A percentile compares a stretch with the other conserved stretches of the same genome.
These are phyloP conservation scores for Salinomyces thailandicus DNA, from an alignment of 2,329 filamentous ascomycete species.

Conservation along the genomic window DNA sequence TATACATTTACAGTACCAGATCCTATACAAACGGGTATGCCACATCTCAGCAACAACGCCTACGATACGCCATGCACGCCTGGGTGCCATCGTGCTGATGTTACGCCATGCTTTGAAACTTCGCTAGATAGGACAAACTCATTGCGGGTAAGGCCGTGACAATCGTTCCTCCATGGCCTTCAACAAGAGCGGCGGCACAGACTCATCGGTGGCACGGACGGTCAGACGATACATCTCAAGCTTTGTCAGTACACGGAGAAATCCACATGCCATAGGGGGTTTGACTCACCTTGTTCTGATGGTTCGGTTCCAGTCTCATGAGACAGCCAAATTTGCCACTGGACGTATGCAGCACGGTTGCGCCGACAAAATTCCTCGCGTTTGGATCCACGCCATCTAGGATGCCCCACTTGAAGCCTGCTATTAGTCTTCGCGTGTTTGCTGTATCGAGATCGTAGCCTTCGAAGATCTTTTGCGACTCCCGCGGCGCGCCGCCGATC, in stretches of 20 bases:
- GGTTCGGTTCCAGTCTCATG: slow-evolving; percentile 89
- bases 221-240: slow-evolving; percentile 87
- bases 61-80: too few relatives aligned
- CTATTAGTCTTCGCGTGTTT: slow-evolving; percentile 62
- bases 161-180: slow-evolving; percentile 82
- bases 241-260: not conserved
- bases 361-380: slow-evolving; percentile 83
- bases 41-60: too few relatives aligned
- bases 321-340: slow-evolving; percentile 91
- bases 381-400: slow-evolving; percentile 84
- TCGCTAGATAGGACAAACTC: not conserved
- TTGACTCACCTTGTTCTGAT: slow-evolving; percentile 67
- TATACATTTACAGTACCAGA: too few relatives aligned
- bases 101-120: too few relatives aligned
- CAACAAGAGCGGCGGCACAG: slow-evolving; percentile 66
- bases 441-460: slow-evolving; percentile 55
- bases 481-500: slow-evolving; percentile 78
- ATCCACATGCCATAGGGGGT: too few relatives aligned
- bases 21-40: too few relatives aligned
- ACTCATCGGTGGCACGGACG: slow-evolving; percentile 85
- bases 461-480: slow-evolving; percentile 77
- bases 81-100: too few relatives aligned
- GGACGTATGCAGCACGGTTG: slow-evolving; percentile 73
- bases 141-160: slow-evolving; percentile 33
- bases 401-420: slow-evolving; percentile 84